Evolutionary conservation across 2,329 filamentous ascomycete species (phyloP).

Genomic region (Saccharata proteae): DNA sequence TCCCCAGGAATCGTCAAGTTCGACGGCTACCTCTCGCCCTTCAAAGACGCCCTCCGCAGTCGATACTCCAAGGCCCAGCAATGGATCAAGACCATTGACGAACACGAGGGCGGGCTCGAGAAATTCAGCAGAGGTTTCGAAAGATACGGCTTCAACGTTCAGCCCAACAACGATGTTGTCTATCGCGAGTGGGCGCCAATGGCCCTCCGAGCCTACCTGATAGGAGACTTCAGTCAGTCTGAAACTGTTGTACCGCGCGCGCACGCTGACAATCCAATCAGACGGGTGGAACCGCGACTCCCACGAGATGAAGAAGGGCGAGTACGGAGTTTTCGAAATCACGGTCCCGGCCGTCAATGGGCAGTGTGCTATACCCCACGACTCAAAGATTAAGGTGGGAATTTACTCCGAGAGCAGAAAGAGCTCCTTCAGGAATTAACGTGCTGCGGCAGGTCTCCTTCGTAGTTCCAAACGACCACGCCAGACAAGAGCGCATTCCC

Average conservation of each 20-base stretch:
- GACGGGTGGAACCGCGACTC: slow-evolving; percentile 77
- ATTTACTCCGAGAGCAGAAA: slow-evolving; percentile 1
- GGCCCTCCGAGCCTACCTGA: slow-evolving; percentile 69
- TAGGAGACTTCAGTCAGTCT: slow-evolving; percentile 85
- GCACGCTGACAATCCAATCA: slow-evolving; percentile 11
- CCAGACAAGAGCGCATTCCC: slow-evolving; percentile 71
- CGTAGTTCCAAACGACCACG: slow-evolving; percentile 62
- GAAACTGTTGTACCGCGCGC: too few relatives aligned
- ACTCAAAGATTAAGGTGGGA: slow-evolving; percentile 86
- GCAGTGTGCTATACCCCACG: slow-evolving; percentile 70
- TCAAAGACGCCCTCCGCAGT: slow-evolving; percentile 61
- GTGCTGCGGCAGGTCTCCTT: slow-evolving; percentile 57
- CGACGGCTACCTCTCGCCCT: slow-evolving; percentile 83
- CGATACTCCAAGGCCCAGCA: slow-evolving; percentile 69
- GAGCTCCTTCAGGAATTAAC: not conserved
- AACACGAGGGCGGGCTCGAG: slow-evolving; percentile 77
- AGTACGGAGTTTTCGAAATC: slow-evolving; percentile 80
- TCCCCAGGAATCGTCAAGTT: slow-evolving; percentile 68
- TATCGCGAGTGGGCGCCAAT: slow-evolving; percentile 97
- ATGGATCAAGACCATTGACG: slow-evolving; percentile 76
- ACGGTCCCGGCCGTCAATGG: slow-evolving; percentile 62
- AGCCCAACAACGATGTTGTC: slow-evolving; percentile 68
- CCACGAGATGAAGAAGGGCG: slow-evolving; percentile 76
- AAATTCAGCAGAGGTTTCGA: slow-evolving; percentile 86
- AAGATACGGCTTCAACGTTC: slow-evolving; percentile 73